Percentiles rank a stretch among this genome's conserved stretches.
Evolutionary conservation across 2,329 filamentous ascomycete species (phyloP).

Genomic region (Fusarium liriodendri): DNA sequence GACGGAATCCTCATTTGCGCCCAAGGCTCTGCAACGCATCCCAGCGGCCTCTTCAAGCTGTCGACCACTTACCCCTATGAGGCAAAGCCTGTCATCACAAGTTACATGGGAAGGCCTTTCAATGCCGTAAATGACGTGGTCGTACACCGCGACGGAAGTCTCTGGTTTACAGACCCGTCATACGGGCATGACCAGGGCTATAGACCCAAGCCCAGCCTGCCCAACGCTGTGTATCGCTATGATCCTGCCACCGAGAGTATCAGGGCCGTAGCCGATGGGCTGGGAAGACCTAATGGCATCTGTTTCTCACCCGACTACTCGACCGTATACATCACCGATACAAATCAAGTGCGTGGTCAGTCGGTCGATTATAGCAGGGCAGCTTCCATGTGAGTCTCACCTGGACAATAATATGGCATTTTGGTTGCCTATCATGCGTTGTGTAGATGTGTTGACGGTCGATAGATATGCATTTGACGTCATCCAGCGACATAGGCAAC

Average conservation of each 20-base stretch:
- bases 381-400: background rate
- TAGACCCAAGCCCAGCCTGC: background rate
- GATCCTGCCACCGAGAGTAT: background rate
- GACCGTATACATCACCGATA: background rate
- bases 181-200: background rate
- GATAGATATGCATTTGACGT: background rate
- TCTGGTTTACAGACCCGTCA: background rate
- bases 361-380: background rate
- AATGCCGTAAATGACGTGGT: background rate
- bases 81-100: background rate
- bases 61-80: background rate
- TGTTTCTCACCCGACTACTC: background rate
- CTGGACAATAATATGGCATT: too few species aligned
- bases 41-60: background rate
- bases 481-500: background rate
- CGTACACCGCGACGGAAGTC: background rate
- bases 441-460: too few species aligned
- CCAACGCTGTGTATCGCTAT: background rate
- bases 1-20: background rate
- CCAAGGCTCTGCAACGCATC: background rate
- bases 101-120: background rate
- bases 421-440: background rate
- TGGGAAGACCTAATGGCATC: background rate
- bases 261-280: background rate
- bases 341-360: background rate